phyloP scores from a whole-genome alignment of 441 rosid genomes.

The Raphanus hybrid region DNA sequence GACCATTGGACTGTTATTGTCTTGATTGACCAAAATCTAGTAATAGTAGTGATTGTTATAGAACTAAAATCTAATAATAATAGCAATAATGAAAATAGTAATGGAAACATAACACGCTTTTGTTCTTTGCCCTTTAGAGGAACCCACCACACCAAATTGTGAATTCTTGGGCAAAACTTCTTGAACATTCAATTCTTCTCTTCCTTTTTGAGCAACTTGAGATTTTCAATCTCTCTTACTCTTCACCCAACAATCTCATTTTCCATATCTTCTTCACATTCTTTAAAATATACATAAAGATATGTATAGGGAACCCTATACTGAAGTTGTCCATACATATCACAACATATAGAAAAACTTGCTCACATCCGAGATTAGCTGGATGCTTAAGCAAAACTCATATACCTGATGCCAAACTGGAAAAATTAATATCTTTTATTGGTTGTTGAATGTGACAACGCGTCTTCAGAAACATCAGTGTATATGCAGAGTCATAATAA shows the following conservation, averaged over 20 bases:
- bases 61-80: not conserved
- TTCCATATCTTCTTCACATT: constrained; percentile 2
- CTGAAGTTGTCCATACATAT: not conserved
- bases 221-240: constrained; percentile 12
- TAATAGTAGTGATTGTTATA: constrained; percentile 13
- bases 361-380: not conserved
- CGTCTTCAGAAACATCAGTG: constrained; percentile 27
- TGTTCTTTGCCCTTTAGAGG: constrained; percentile 38
- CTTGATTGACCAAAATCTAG: constrained; percentile 29
- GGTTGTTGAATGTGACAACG: constrained; percentile 33
- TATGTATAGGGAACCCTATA: not conserved
- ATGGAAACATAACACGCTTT: constrained; percentile 46
- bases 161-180: constrained; percentile 39
- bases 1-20: not conserved
- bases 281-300: not conserved
- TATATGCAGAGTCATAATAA: constrained; percentile 12
- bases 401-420: not conserved
- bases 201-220: constrained; percentile 3
- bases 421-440: not conserved
- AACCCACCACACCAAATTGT: constrained; percentile 43
- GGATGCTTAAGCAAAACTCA: constrained; percentile 15
- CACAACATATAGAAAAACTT: not conserved
- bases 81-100: constrained; percentile 32
- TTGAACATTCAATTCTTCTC: constrained; percentile 41
- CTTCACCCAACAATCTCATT: constrained; percentile 30